These are phyloP conservation scores for Termitomyces sp. DNA, from an alignment of 768 basidiomycete species.

Conservation along the genomic window DNA sequence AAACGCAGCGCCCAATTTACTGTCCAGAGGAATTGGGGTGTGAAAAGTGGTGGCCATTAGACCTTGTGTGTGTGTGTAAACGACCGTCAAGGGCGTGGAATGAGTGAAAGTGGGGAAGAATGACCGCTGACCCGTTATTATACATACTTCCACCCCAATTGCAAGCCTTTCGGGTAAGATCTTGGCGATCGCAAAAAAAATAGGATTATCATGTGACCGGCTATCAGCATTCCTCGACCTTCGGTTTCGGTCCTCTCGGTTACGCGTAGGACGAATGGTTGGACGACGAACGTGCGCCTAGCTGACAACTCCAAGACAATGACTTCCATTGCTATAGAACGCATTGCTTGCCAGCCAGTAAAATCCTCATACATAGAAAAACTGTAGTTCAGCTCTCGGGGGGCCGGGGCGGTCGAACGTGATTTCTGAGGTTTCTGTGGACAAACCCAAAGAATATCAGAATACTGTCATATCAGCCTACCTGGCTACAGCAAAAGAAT, in stretches of 20 bases:
- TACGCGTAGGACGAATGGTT: not conserved
- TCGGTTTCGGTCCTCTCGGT: not conserved
- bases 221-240: not conserved
- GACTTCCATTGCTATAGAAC: not conserved
- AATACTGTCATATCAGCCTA: not conserved
- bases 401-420: not conserved
- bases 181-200: not conserved
- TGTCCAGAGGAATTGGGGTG: slow-evolving; percentile 19
- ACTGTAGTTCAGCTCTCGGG: not conserved
- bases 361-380: too few species aligned
- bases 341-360: not conserved
- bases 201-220: not conserved
- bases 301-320: not conserved
- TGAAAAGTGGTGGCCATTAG: not conserved
- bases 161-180: not conserved
- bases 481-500: not conserved
- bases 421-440: not conserved
- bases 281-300: not conserved
- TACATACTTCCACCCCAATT: not conserved
- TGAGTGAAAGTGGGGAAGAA: not conserved
- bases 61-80: not conserved
- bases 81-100: not conserved
- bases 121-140: not conserved
- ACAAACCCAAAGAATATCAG: not conserved
- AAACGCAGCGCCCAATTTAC: slow-evolving; percentile 40